Evolutionary conservation across 257 asterid species (phyloP).

Genomic region (Solanum medicagineum): DNA sequence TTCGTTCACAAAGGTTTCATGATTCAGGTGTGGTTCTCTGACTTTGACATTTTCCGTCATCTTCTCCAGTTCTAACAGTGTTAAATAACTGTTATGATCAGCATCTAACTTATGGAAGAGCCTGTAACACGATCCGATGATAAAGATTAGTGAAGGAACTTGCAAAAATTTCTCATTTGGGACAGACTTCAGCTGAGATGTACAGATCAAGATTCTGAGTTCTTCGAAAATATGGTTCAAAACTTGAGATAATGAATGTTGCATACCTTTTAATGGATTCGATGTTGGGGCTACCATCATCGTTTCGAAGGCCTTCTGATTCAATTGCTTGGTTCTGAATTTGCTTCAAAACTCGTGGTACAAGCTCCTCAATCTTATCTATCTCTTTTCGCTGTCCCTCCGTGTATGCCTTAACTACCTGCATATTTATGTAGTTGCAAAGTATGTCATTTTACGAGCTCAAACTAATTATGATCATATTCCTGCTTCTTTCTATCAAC

Average conservation of each 20-base stretch:
- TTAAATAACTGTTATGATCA: conserved; percentile 15
- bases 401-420: conserved; percentile 16
- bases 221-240: neutral
- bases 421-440: neutral
- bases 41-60: conserved; percentile 7
- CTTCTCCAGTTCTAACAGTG: conserved; percentile 22
- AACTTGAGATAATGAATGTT: neutral
- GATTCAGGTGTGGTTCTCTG: neutral
- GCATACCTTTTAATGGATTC: conserved; percentile 27
- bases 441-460: neutral
- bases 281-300: conserved; percentile 36
- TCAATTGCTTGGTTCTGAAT: conserved; percentile 24
- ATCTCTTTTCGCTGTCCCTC: conserved; percentile 23
- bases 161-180: neutral
- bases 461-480: too few species aligned
- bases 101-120: conserved; percentile 19
- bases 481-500: too few species aligned
- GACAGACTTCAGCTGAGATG: neutral
- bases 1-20: conserved; percentile 2
- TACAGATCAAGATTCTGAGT: neutral
- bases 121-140: neutral
- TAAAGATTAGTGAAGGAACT: neutral
- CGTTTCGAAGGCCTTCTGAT: conserved; percentile 24
- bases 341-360: conserved; percentile 37
- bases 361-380: conserved; percentile 15